phyloP scores from a whole-genome alignment of 805 yeast genomes.

The Suhomyces emberorum region DNA sequence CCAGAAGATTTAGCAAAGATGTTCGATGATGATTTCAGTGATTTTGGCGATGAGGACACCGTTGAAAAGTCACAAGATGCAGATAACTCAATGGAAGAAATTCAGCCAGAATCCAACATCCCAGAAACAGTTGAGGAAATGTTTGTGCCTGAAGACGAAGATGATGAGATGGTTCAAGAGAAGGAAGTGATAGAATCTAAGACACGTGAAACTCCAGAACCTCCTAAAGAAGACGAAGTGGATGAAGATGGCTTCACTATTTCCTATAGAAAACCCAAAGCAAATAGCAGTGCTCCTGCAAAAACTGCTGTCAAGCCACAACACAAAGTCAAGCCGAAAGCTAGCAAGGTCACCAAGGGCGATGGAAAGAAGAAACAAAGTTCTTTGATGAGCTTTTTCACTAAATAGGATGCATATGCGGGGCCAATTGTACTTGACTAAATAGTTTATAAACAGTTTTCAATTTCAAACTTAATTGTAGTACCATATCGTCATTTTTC shows the following conservation, averaged over 20 bases:
- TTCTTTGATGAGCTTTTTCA: constrained; percentile 48
- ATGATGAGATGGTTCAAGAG: constrained; percentile 9
- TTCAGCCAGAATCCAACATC: not conserved
- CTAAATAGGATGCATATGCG: too few relatives aligned
- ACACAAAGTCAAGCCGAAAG: constrained; percentile 13
- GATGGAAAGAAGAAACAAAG: constrained; percentile 35
- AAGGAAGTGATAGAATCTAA: constrained; percentile 4
- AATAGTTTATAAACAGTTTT: too few relatives aligned
- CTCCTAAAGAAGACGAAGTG: constrained; percentile 13
- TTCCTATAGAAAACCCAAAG: constrained; percentile 27
- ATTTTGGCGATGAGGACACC: constrained; percentile 8
- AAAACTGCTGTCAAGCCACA: constrained; percentile 8
- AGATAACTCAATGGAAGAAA: not conserved
- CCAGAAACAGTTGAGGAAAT: constrained; percentile 1
- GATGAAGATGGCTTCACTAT: constrained; percentile 55
- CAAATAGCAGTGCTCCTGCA: constrained; percentile 11
- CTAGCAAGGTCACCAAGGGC: constrained; percentile 6
- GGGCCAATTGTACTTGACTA: too few relatives aligned
- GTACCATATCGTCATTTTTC: too few relatives aligned
- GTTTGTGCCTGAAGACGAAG: constrained; percentile 8
- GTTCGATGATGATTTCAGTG: constrained; percentile 15
- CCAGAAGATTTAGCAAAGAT: constrained; percentile 9
- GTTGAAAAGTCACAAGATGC: not conserved
- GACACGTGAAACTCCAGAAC: not conserved
- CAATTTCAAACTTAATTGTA: too few relatives aligned